Percentiles rank a stretch among this genome's conserved stretches.
phyloP scores from a whole-genome alignment of 495 filamentous ascomycete genomes.

The Polyplosphaeria fusca region DNA sequence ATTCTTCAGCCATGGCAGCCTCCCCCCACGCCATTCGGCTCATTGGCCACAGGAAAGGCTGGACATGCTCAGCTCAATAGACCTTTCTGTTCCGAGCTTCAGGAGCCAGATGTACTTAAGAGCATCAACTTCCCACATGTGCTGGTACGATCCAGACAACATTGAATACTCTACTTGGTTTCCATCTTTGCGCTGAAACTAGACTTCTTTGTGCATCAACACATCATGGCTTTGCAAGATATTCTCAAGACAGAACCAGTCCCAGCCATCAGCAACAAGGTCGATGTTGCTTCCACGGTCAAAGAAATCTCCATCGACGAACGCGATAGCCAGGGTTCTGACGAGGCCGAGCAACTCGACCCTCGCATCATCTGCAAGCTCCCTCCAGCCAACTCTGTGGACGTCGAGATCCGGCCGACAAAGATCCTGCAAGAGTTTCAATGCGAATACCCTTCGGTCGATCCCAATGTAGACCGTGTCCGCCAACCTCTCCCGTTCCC shows the following conservation, averaged over 20 bases:
- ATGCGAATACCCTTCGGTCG: neutral
- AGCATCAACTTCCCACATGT: too few species aligned
- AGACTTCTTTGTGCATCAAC: neutral
- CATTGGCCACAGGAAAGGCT: too few species aligned
- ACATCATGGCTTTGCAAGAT: neutral
- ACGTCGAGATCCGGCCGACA: neutral
- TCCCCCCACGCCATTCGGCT: too few species aligned
- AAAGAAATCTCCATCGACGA: neutral
- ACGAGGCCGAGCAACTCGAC: neutral
- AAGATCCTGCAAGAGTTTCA: neutral
- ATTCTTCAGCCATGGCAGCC: too few species aligned
- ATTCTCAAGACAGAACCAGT: neutral
- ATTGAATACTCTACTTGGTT: too few species aligned
- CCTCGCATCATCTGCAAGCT: neutral
- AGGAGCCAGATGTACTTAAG: too few species aligned
- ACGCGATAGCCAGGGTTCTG: neutral
- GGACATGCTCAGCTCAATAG: too few species aligned
- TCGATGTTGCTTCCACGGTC: neutral
- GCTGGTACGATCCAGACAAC: too few species aligned
- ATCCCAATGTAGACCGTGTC: neutral
- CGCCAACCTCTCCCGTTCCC: constrained; percentile 3
- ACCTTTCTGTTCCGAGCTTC: too few species aligned
- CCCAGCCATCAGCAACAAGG: neutral
- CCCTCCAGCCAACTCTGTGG: neutral
- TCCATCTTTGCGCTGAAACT: too few species aligned